These are phyloP conservation scores for Gnomoniopsis smithogilvyi DNA, from an alignment of 2,329 filamentous ascomycete species.

Conservation along the genomic window DNA sequence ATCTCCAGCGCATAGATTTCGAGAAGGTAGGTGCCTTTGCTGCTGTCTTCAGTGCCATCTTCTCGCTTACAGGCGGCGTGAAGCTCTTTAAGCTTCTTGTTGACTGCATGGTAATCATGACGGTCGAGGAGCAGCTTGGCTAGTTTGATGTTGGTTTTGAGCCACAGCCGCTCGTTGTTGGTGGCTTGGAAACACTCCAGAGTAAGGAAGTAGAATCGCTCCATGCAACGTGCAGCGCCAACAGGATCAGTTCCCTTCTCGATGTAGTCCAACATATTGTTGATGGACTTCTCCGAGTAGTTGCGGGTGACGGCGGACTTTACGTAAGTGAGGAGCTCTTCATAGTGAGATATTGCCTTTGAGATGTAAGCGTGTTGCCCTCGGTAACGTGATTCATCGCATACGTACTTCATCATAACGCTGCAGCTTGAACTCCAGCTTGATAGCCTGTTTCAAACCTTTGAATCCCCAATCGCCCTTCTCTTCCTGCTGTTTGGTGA, in stretches of 20 bases:
- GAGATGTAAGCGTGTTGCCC: constrained; percentile 21
- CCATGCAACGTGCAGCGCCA: constrained; percentile 77
- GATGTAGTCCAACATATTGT: constrained; percentile 98
- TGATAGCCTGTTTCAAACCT: constrained; percentile 95
- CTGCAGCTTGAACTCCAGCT: constrained; percentile 91
- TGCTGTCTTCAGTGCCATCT: constrained; percentile 86
- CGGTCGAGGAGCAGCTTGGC: constrained; percentile 87
- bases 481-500: constrained; percentile 79
- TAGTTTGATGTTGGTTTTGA: constrained; percentile 98
- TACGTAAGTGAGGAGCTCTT: constrained; percentile 93
- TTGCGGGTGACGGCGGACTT: constrained; percentile 96
- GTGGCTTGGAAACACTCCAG: constrained; percentile 94
- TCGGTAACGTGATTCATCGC: not conserved
- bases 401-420: constrained; percentile 71
- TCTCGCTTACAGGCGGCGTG: constrained; percentile 84
- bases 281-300: constrained; percentile 98
- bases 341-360: constrained; percentile 87
- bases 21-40: constrained; percentile 92
- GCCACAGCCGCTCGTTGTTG: constrained; percentile 94
- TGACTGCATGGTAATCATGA: constrained; percentile 78
- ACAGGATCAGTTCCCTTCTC: constrained; percentile 80
- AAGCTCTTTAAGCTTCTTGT: constrained; percentile 81
- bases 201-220: constrained; percentile 91
- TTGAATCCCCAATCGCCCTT: constrained; percentile 99
- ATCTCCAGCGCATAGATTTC: constrained; percentile 98